phyloP scores from a whole-genome alignment of 2,329 filamentous ascomycete genomes.

The Pleoardoris graminearum region DNA sequence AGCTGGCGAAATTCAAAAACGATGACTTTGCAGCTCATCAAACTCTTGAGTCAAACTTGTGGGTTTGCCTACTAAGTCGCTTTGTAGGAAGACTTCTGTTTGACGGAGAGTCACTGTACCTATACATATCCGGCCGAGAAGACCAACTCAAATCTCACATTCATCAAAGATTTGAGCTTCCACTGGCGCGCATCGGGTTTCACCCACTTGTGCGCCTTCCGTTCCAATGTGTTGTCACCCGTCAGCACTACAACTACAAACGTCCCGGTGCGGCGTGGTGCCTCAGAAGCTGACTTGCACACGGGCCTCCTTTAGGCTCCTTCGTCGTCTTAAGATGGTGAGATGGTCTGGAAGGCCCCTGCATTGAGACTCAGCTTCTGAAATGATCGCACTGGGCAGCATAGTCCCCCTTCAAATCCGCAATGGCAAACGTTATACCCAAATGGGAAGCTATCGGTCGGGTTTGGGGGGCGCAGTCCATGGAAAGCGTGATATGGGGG shows the following conservation, averaged over 20 bases:
- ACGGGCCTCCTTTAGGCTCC: background rate
- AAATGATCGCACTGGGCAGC: background rate
- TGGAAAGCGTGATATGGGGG: background rate
- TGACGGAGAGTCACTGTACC: no score
- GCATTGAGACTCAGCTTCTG: background rate
- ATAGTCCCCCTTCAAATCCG: background rate
- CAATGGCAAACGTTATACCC: background rate
- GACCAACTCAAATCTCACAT: background rate
- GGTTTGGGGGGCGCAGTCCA: background rate
- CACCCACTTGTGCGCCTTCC: background rate
- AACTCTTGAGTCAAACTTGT: background rate
- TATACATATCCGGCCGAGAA: background rate
- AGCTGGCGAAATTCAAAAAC: background rate
- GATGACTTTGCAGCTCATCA: background rate
- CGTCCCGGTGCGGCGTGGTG: no score
- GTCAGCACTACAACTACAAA: conserved; percentile 1
- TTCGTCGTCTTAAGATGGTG: background rate
- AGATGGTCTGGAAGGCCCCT: background rate
- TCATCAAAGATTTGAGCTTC: background rate
- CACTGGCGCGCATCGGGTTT: background rate
- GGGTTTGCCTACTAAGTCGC: background rate
- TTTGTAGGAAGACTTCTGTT: background rate
- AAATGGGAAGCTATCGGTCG: background rate
- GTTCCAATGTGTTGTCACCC: background rate
- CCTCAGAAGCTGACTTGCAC: background rate